phyloP scores from a whole-genome alignment of 2,329 filamentous ascomycete genomes.

The Cryphonectria nitschkei region DNA sequence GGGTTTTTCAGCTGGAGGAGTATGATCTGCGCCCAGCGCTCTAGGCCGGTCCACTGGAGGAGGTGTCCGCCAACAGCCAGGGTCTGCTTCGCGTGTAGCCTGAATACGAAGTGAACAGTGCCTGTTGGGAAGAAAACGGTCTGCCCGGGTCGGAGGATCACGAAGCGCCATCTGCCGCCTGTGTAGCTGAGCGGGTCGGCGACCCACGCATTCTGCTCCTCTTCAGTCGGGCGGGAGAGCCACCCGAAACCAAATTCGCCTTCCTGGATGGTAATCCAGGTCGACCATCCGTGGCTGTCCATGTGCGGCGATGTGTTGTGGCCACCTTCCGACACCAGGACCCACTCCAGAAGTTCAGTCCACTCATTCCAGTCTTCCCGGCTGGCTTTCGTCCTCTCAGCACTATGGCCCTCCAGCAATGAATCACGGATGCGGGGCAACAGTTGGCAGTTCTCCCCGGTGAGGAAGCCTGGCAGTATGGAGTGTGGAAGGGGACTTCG shows the following conservation, averaged over 20 bases:
- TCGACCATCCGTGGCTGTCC: constrained; percentile 41
- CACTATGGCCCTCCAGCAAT: constrained; percentile 43
- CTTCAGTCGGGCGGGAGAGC: constrained; percentile 36
- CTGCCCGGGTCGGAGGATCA: constrained; percentile 40
- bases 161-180: constrained; percentile 38
- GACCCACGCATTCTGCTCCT: constrained; percentile 36
- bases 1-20: constrained; percentile 36
- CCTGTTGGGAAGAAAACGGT: constrained; percentile 41
- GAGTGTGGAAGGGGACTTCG: constrained; percentile 35
- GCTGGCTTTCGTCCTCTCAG: constrained; percentile 35
- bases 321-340: constrained; percentile 39
- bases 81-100: constrained; percentile 35
- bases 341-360: constrained; percentile 40
- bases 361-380: constrained; percentile 39
- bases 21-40: constrained; percentile 38
- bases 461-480: constrained; percentile 35
- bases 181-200: constrained; percentile 33
- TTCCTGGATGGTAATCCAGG: constrained; percentile 41
- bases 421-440: constrained; percentile 36
- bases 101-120: constrained; percentile 42
- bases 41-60: constrained; percentile 40
- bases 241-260: constrained; percentile 39
- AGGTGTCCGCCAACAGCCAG: constrained; percentile 41
- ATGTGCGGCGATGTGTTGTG: constrained; percentile 41
- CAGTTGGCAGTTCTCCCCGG: constrained; percentile 37